Base-by-base conservation (phyloP, 257 asterid species). In the Solanum peruvianum region DNA sequence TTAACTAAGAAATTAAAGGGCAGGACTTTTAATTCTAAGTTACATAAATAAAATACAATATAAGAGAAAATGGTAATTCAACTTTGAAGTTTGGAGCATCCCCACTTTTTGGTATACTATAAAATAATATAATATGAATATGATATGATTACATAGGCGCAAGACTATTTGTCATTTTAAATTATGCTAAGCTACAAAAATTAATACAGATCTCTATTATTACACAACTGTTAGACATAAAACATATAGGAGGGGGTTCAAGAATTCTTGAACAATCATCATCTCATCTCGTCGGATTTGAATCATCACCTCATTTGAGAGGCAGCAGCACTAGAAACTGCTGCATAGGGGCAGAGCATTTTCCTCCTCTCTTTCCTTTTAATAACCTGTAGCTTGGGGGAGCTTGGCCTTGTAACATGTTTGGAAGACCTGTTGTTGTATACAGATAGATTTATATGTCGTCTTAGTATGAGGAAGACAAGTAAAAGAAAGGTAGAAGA, bases 381-480 rank as follows among this genome's bases (percentile, higher is more conserved):
- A 75, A 91, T 33, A 37, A 97, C 91, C 6, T 80, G 94, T 87
- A 97, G 87, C 91, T 92, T 94, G 15, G 99, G 99, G 7, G 98
- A 94, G 92, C 91, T 94, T 18, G 98, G 94, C 87, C 92, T 97
- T 1, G 98, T 97, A 3, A 49, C 95, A 80, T 89, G 95, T 86
- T 89, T 97, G 9, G 75, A 89, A 39, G 99, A 97, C 92, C 98
- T 96, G 91, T 88, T 96, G 91, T 87, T 75, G 29, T 15, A 62
- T 39, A 33, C 21, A 39, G 9, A 21, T 41, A 44, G 9, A 21
- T 41, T 76, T 52, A 66, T 29, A 45, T 23, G 42, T 77, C 7
- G 49, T 67, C 27, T 77, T 77, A 78, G 84, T 78, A 78, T 0
- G 27, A 78, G 39, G 35, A 76, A 8, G 33, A 39, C 31, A 9